Evolutionary conservation across 306 rosid genomes (phyloP), one percentile per base, ranked within the genome.

Genomic region (Leucaena leucocephala): DNA sequence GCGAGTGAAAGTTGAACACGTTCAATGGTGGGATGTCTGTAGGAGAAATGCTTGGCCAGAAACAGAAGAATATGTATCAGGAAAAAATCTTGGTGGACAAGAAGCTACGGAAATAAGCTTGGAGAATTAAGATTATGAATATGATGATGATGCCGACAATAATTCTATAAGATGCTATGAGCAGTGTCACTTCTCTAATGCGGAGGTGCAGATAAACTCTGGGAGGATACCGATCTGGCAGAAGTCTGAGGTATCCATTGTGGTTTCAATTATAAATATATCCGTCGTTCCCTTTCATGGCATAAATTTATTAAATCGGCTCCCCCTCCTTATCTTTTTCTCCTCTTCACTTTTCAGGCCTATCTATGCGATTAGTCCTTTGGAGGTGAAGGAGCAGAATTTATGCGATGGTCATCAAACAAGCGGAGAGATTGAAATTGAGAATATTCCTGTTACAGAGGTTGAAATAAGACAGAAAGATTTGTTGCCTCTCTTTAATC

Each of bases 11-110:
- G 99, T 91, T 85, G 99, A 96, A 82, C 94, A 94, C 69, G 81
- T 93, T 82, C 99, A 88, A 77, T 93, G 96, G 96, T 96, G 98
- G 99, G 97, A 93, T 89, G 91, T 86, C 82, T 93, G 99, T 83
- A 87, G 98, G 85, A 84, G 96, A 84, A 85, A 76, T 85, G 88
- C 87, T 84, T 91, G 98, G 98, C 91, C 96, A 67, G 99, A 96
- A 82, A 85, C 82, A 74, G 99, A 96, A 87, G 92, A 88, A 80
- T 34, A 69, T 77, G 65, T 96, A 58, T 79, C 84, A 38, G 90
- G 88, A 75, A 90, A 79, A 78, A 73, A 78, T 75, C 78, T 79
- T 48, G 74, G 79, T 84, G 88, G 81, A 84, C 86, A 67, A 67
- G 90, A 85, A 76, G 74, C 86, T 73, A 77, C 67, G 5, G 87